A percentile compares a stretch with the other conserved stretches of the same genome.
phyloP scores from a whole-genome alignment of 2,329 filamentous ascomycete genomes.

The Stachybotrys elegans region DNA sequence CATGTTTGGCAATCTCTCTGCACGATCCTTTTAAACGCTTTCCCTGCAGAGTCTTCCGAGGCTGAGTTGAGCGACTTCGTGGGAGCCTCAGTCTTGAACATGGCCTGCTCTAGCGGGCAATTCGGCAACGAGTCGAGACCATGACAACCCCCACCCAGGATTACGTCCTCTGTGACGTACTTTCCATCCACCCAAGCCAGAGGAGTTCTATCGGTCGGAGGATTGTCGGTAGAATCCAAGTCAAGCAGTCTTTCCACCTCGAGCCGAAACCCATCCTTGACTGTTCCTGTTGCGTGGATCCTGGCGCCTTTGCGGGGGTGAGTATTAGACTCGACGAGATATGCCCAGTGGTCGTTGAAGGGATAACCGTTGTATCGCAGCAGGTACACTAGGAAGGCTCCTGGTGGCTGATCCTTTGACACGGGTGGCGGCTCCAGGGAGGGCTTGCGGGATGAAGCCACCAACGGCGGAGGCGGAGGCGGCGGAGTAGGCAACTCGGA shows the following conservation, averaged over 20 bases:
- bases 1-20: conserved; percentile 30
- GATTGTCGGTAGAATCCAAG: conserved; percentile 7
- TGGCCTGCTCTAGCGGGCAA: conserved; percentile 21
- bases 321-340: conserved; percentile 17
- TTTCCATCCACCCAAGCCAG: conserved; percentile 23
- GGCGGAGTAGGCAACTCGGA: too few relatives aligned
- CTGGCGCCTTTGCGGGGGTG: conserved; percentile 16
- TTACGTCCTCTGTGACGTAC: conserved; percentile 16
- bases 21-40: conserved; percentile 16
- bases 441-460: too few relatives aligned
- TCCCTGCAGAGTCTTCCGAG: too few relatives aligned
- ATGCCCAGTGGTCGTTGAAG: conserved; percentile 31
- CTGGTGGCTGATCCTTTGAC: conserved; percentile 10
- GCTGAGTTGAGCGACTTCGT: conserved; percentile 11
- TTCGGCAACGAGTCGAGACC: conserved; percentile 14
- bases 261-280: conserved; percentile 23
- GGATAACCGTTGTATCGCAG: conserved; percentile 24
- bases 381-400: conserved; percentile 20
- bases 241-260: conserved; percentile 23
- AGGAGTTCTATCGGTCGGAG: conserved; percentile 17
- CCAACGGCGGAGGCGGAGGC: too few relatives aligned
- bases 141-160: conserved; percentile 19
- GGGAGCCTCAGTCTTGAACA: conserved; percentile 11
- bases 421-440: conserved; percentile 2
- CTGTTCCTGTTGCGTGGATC: conserved; percentile 25